Evolutionary conservation across 805 yeast species (phyloP), one percentile per base, ranked within the genome.

Genomic region (Kuraishia ogatae): DNA sequence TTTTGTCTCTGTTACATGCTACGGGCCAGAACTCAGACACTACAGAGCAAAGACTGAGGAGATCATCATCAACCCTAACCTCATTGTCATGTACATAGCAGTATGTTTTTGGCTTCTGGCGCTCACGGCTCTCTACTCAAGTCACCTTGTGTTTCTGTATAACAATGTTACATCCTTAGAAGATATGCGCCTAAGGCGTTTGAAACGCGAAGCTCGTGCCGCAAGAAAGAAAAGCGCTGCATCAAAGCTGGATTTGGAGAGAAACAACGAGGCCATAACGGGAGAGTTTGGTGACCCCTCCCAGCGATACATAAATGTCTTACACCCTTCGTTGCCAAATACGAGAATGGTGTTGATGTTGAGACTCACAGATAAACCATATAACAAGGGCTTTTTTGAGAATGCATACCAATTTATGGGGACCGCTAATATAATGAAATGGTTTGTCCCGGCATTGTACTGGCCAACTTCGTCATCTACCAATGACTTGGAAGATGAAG

Each of bases 131-230:
- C 67, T 85, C 22, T 20, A 75, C 2, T 60, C 64, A 0, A 70
- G 75, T 39, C 83, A 83, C 57, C 22, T 76, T 2, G 60, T 67
- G 50, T 82, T 80, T 61, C 70, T 85, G 22, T 51, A 59, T 1
- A 56, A 57, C 7, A 85, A 87, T 60, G 68, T 74, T 56, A 80
- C 89, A 0, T 77, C 90, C 0, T 62, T 89, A 13, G 93, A 87
- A 58, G 83, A 80, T 39, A 63, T 84, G 47, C 68, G 61, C 20
- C 57, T 61, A 10, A 19, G 50, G n/a, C 53, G 55, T 50, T 51
- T n/a, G n/a, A 53, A 20, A 50, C 74, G 17, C 58, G 70, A 35
- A 70, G 70, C 48, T 48, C 28, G 20, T 17, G 35, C 46, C 48
- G 64, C 69, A 29, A 67, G 72, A 53, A 53, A 62, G 13, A 62